Evolutionary conservation across 225 moss, liverwort and hornwort genomes (phyloP).

Genomic region (Rhytidiadelphus loreus): DNA sequence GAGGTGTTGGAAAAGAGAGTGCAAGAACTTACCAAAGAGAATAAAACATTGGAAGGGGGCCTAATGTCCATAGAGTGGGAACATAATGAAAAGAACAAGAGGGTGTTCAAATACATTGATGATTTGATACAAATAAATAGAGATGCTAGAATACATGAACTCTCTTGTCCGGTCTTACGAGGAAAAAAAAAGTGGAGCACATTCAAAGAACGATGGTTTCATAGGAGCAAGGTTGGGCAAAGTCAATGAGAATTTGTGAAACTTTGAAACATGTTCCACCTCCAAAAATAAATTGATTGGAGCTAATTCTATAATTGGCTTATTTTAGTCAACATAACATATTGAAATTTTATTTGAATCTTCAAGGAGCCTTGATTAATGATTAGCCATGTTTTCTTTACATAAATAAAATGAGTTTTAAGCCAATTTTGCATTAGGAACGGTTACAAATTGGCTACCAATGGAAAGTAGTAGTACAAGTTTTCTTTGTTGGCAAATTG

Average conservation of each 20-base stretch:
- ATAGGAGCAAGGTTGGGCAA: rapidly evolving
- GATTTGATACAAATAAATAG: rapidly evolving
- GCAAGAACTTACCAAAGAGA: not conserved
- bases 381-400: too few species aligned
- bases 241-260: not conserved
- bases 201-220: not conserved
- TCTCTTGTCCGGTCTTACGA: not conserved
- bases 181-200: not conserved
- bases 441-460: not conserved
- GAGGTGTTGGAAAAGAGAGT: not conserved
- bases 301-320: not conserved
- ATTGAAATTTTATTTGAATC: not conserved
- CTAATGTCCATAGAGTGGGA: rapidly evolving
- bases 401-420: rapidly evolving
- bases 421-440: not conserved
- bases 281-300: rapidly evolving
- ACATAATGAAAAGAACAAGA: not conserved
- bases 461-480: not conserved
- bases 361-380: too few species aligned
- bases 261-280: not conserved
- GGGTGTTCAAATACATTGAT: not conserved
- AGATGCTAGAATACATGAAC: too few species aligned
- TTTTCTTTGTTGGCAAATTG: not conserved
- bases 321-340: not conserved
- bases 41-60: rapidly evolving